Evolutionary conservation across 805 yeast species (phyloP), one percentile per base, ranked within the genome.

Genomic region (Tetrapisispora taiwanensis): DNA sequence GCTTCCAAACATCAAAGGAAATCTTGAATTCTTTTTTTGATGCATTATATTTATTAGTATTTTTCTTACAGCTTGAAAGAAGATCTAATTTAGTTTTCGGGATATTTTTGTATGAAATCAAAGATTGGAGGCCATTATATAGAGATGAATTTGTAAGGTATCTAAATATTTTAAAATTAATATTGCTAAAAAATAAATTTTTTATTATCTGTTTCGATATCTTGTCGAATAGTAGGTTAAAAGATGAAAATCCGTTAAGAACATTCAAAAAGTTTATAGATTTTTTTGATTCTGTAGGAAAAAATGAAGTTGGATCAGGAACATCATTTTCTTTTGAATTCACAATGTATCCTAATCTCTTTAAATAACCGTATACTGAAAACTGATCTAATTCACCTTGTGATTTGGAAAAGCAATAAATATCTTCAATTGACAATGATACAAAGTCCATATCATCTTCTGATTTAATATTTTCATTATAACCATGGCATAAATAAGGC

Each of bases 1-100:
- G 97, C 58, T 84, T 87, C 95, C 96, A 89, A 3, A 85, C 84
- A 53, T 82, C 71, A 53, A 70, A 88, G 0, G 75, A 67, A 3
- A 82, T 63, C 5, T 56, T 45, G 32, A 59, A 62, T 6, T n/a
- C 15, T 30, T 17, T 20, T 33, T 17, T 17, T 18, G 31, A 12
- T 32, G 22, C 34, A 6, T 19, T 7, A 6, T 19, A 10, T 19
- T 27, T 31, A 15, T 22, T 36, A 17, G n/a, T 14, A 18, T 14
- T 13, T 4, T 36, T 20, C 4, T 18, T 14, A 7, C 37, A 33
- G 8, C 7, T 24, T 18, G 27, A 8, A 14, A 17, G n/a, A 17
- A 56, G 26, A 3, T 52, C 54, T 0, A 37, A 2, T 8, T 34
- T 26, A 10, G 51, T 46, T 40, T 54, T 48, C 7, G 55, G 54